Conservation (phyloP, 768 basidiomycete genomes). For the Melanogaster broomeanus region DNA sequence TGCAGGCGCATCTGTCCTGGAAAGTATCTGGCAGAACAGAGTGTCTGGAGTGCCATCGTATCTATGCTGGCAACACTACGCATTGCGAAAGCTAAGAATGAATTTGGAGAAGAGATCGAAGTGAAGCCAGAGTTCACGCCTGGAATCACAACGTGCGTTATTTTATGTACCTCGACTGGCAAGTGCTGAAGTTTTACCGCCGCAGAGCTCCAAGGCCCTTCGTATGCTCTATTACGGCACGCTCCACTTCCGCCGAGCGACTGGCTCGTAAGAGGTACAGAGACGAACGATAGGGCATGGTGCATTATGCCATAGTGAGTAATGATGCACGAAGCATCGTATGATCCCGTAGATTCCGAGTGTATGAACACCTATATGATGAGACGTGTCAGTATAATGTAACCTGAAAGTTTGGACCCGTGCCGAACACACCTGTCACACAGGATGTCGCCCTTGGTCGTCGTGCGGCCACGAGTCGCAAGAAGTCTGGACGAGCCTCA, state of each 20-base stretch:
- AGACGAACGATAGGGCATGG: not conserved
- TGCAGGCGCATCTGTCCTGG: conserved; percentile 35
- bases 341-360: too few relatives aligned
- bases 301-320: too few relatives aligned
- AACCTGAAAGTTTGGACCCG: too few relatives aligned
- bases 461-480: too few relatives aligned
- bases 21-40: conserved; percentile 32
- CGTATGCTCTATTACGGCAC: conserved; percentile 18
- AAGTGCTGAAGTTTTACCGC: conserved; percentile 1
- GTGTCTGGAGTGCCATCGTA: conserved; percentile 34
- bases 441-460: too few relatives aligned
- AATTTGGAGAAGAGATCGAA: conserved; percentile 32
- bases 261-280: conserved; percentile 13
- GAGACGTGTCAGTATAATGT: too few relatives aligned
- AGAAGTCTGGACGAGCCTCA: too few relatives aligned
- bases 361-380: too few relatives aligned
- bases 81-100: conserved; percentile 27
- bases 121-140: conserved; percentile 23
- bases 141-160: conserved; percentile 18
- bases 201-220: conserved; percentile 27
- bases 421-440: too few relatives aligned
- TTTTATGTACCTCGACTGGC: not conserved
- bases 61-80: conserved; percentile 30
- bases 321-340: too few relatives aligned
- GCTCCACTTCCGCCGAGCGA: conserved; percentile 11